Conservation (phyloP, 2,329 filamentous ascomycete genomes). For the Ascochyta clinopodiicola region DNA sequence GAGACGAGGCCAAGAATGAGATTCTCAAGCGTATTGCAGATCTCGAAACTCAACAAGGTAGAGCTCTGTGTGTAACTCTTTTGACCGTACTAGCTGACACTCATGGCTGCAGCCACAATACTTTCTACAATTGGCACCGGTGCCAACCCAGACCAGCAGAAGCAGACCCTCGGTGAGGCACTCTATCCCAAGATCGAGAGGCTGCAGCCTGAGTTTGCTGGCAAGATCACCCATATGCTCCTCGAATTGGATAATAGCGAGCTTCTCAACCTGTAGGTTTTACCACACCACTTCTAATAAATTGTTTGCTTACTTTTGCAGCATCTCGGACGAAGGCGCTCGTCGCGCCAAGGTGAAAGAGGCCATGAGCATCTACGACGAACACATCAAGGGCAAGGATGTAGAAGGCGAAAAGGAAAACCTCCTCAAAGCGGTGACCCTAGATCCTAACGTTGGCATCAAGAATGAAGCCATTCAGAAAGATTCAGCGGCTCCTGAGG, state of each 20-base stretch:
- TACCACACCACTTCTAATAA: background rate
- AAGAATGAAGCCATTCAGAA: background rate
- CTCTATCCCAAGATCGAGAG: conserved; percentile 98
- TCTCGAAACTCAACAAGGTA: background rate
- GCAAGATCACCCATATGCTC: conserved; percentile 99
- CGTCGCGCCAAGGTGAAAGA: conserved; percentile 97
- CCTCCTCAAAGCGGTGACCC: conserved; percentile 4
- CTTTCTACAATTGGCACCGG: background rate
- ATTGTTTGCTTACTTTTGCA: conserved; percentile 52
- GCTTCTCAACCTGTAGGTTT: conserved; percentile 90
- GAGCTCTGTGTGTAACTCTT: background rate
- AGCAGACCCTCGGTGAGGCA: conserved; percentile 97
- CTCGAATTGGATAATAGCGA: conserved; percentile 98
- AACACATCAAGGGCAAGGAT: conserved; percentile 86
- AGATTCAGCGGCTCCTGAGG: background rate
- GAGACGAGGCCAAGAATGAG: background rate
- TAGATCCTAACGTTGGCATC: background rate
- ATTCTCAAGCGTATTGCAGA: background rate
- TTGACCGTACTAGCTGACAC: background rate
- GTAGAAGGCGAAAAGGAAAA: conserved; percentile 46
- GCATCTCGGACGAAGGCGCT: conserved; percentile 86
- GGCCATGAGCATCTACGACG: conserved; percentile 95
- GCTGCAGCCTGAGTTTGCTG: conserved; percentile 92
- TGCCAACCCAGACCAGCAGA: conserved; percentile 75
- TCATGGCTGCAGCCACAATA: background rate